Percentiles rank a stretch among this genome's conserved stretches.
These are phyloP conservation scores for Solanum sejunctum DNA, from an alignment of 257 asterid species.

Conservation along the genomic window DNA sequence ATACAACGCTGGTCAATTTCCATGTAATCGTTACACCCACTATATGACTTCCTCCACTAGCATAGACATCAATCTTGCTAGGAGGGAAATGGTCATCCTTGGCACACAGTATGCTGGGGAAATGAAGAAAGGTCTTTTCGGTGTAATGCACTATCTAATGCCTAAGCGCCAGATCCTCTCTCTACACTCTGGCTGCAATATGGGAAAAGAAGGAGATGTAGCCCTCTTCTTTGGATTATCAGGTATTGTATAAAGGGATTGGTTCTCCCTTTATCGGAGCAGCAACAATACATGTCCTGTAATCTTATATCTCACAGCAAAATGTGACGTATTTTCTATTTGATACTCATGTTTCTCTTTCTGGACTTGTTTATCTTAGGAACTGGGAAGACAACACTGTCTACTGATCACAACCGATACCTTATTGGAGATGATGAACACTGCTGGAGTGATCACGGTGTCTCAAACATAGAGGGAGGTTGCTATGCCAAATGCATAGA, in stretches of 20 bases:
- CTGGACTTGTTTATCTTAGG: constrained; percentile 23
- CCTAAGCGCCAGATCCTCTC: constrained; percentile 88
- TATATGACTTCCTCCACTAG: constrained; percentile 96
- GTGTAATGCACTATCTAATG: constrained; percentile 95
- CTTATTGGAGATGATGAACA: constrained; percentile 97
- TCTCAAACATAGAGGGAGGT: constrained; percentile 92
- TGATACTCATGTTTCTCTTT: not conserved
- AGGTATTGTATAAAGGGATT: constrained; percentile 29
- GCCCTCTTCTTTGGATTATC: constrained; percentile 94
- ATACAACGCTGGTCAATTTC: constrained; percentile 91
- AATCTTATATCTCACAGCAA: not conserved
- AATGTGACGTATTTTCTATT: not conserved
- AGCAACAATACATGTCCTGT: not conserved
- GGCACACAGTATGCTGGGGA: constrained; percentile 98
- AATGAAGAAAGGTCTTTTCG: constrained; percentile 91
- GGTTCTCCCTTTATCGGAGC: constrained; percentile 6
- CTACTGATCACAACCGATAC: constrained; percentile 80
- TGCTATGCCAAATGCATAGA: constrained; percentile 95
- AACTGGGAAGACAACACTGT: constrained; percentile 87
- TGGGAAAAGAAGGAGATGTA: constrained; percentile 85
- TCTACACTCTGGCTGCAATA: constrained; percentile 82
- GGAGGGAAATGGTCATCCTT: constrained; percentile 90
- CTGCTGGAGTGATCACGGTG: constrained; percentile 90
- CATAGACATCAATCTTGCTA: constrained; percentile 76
- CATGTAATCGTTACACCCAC: constrained; percentile 88